Evolutionary conservation across 129 eudicot species (phyloP), one percentile per base, ranked within the genome.

Genomic region (Mikania micrantha): DNA sequence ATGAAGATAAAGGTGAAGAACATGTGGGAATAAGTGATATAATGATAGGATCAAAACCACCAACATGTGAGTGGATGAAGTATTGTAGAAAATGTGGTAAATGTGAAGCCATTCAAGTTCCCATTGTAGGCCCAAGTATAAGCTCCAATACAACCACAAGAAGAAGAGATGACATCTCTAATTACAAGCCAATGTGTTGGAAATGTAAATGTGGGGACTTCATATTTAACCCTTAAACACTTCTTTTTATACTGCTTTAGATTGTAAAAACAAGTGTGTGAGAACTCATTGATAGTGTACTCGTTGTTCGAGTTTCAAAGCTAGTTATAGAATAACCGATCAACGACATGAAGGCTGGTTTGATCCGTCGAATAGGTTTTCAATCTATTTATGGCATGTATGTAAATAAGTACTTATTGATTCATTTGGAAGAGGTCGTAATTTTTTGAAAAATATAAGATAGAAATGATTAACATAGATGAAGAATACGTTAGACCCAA

Each of bases 181-280:
- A 53, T 36, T 53, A 69, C 73, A 67, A 67, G 49, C 73, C 73
- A 11, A 50, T 67, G 60, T 31, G 73, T 52, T 67, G 73, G 73
- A 67, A 67, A 22, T 50, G 73, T 49, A 67, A 50, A 67, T 67
- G 73, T 50, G 73, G 73, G 32, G 61, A 67, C 42, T 67, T 20
- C 31, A 67, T 13, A 31, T 67, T 67, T 34, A 50, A 32, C 41
- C 73, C 73, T 50, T 67, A 9, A 34, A 13, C 44, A 41, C 17
- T 11, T 41, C 2, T 10, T 39, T 2, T 39, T 39, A 17, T 24
- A 11, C 2, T 17, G 11, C 16, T 64, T 22, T 13, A 63, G 7
- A 0, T 12, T 10, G 28, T 13, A 31, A 6, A 31, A 16, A 31
- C 0, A 0, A 59, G 7, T 7, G 1, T 13, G 9, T 3, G 0